These are phyloP conservation scores for Xylaria sp. DNA, from an alignment of 2,329 filamentous ascomycete genomes.

Conservation along the genomic window DNA sequence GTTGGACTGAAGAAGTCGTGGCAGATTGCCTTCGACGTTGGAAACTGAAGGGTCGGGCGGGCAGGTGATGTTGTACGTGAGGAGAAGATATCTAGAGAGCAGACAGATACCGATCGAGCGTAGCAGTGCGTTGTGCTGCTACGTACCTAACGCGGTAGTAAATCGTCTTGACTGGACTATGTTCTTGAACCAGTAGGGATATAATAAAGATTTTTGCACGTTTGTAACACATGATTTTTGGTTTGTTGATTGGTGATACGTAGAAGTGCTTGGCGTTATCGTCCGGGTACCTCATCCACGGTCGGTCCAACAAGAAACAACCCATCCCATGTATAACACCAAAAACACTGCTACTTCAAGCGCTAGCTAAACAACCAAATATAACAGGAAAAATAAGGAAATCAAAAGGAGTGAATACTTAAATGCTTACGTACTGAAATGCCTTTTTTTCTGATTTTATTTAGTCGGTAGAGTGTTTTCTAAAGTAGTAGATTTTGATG, in stretches of 20 bases:
- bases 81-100: background rate
- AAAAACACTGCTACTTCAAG: too few relatives aligned
- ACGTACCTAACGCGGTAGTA: background rate
- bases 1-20: background rate
- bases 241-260: background rate
- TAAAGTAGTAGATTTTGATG: too few relatives aligned
- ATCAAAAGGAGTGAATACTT: too few relatives aligned
- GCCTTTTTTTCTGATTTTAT: too few relatives aligned
- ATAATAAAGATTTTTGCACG: slow-evolving; percentile 17
- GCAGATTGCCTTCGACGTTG: background rate
- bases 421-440: too few relatives aligned
- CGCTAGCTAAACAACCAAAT: too few relatives aligned
- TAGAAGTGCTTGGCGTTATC: background rate
- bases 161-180: slow-evolving; percentile 4
- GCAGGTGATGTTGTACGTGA: background rate
- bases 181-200: background rate
- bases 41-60: background rate
- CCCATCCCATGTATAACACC: too few relatives aligned
- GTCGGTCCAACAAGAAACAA: too few relatives aligned
- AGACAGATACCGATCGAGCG: background rate
- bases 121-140: background rate
- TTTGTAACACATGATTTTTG: background rate
- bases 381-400: too few relatives aligned
- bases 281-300: background rate
- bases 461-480: too few relatives aligned